Base-by-base conservation (phyloP, 305 asterid species). In the Fraxinus albicans region DNA sequence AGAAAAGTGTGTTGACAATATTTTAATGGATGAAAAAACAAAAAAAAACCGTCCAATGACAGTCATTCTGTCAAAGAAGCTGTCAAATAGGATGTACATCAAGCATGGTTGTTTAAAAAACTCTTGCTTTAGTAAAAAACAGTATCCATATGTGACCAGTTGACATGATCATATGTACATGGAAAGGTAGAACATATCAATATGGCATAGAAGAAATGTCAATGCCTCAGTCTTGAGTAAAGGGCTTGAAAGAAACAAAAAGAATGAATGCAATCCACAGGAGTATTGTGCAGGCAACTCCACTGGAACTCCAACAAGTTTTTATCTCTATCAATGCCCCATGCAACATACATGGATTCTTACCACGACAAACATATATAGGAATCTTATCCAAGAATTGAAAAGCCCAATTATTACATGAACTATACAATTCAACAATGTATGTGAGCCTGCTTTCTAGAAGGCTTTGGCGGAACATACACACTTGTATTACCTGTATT, bases 401-500 rank as follows among this genome's bases (percentile, higher is more conserved):
- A 60, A 60, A 21, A 60, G 70, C 29, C 25, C 70, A 60, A 60
- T 21, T 60, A 21, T 60, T 60, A 60, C 70, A 23, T 21, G 70
- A 60, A 60, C 9, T 60, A 58, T 21, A 31, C 70, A 60, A 60
- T 60, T 60, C 9, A 60, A 60, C 70, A 60, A 21, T 6, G 31
- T 6, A 60, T 21, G 31, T 60, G 70, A 21, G 31, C 7, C 70
- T 21, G 31, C 70, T 60, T 21, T 60, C 70, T 60, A 8, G 6
- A 63, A 63, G 73, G 29, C 34, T 63, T 63, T 63, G 17, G 34
- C 29, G 17, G 47, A 10, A 25, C 35, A 65, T 60, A 67, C 65
- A 29, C 63, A 29, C 13, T 35, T 42, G 78, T 63, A 79, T 85
- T 86, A 94, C 99, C 97, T 93, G 99, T 87, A 96, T 90, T 40